Evolutionary conservation across 2,329 filamentous ascomycete genomes (phyloP), one percentile per base, ranked within the genome.

Genomic region (Fusarium austroafricanum): DNA sequence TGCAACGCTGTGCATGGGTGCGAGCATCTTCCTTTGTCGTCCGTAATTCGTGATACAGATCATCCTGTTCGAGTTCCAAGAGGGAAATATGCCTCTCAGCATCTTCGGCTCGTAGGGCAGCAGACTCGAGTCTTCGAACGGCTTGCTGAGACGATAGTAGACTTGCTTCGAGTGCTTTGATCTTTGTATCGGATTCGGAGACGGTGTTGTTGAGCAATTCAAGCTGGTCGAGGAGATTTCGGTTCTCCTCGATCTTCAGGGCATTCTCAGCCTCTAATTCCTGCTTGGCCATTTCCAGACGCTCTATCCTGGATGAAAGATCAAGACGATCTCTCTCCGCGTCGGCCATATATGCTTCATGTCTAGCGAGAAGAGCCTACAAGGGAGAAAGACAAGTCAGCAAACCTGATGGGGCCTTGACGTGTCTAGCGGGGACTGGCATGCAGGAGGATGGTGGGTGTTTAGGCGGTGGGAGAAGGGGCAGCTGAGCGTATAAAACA

Each of bases 291-390:
- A 80, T 80, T 80, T 97, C 93, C 52, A 99, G 84, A 67, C 85
- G 85, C 72, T 92, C 90, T 76, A 97, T 94, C 65, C 87, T 92
- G 45, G 83, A 79, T 43, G 87, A 86, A 80, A 97, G 89, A 64
- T 90, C 87, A 64, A 85, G 82, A 63, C 94, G 92, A 77, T 97
- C 94, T 72, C 89, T 89, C 83, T 97, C 94, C 61, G 94, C 93
- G 78, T 97, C 93, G 71, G 90, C 90, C 86, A 97, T 95, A 80
- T 97, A 97, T 61, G 92, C 89, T 83, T 98, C 94, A 86, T 99
- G 94, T 74, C 95, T 91, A 68, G 91, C 89, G 40, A 99, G 88
- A 57, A 99, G 86, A 62, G 94, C 94, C 96, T 98, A 89, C 80
- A 54, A 86, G 83, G 31, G 80, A 43, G 45, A 66, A 88, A 57